phyloP scores from a whole-genome alignment of 495 filamentous ascomycete species.

The Penicillium flavigenum region DNA sequence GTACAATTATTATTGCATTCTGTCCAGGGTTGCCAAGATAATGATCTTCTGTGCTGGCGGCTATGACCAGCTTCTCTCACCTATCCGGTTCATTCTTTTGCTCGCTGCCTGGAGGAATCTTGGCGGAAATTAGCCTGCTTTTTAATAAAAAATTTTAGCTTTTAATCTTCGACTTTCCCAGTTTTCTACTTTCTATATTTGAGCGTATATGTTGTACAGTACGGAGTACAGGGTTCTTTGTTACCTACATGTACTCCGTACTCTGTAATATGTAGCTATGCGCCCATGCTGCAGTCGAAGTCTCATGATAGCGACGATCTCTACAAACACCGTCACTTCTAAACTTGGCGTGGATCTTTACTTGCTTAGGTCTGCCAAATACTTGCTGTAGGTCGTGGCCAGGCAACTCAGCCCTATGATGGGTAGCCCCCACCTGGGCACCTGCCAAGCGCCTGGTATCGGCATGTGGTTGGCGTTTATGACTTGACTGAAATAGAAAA shows the following conservation, averaged over 20 bases:
- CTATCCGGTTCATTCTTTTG: slow-evolving; percentile 27
- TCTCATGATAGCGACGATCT: slow-evolving; percentile 11
- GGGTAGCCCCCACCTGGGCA: slow-evolving; percentile 17
- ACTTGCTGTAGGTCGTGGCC: slow-evolving; percentile 1
- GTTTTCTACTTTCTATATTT: slow-evolving; percentile 6
- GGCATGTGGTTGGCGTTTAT: slow-evolving; percentile 13
- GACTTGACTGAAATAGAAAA: slow-evolving; percentile 18
- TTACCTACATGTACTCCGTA: background rate
- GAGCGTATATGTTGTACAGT: background rate
- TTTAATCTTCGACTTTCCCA: background rate
- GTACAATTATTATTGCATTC: slow-evolving; percentile 1
- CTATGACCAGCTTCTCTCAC: slow-evolving; percentile 5
- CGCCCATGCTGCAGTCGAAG: background rate
- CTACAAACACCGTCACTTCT: background rate
- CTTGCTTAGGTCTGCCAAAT: slow-evolving; percentile 7
- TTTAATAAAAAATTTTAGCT: background rate
- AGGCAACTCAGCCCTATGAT: slow-evolving; percentile 28
- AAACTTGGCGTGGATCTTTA: slow-evolving; percentile 4
- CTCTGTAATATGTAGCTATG: background rate
- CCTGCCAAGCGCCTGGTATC: slow-evolving; percentile 19
- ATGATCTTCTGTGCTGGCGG: slow-evolving; percentile 6
- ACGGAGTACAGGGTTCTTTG: background rate
- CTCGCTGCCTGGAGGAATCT: slow-evolving; percentile 28
- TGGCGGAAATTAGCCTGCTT: slow-evolving; percentile 18
- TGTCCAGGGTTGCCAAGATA: slow-evolving; percentile 2